Evolutionary conservation across 805 yeast species (phyloP).

Genomic region (Tetrapisispora pingtungensis): DNA sequence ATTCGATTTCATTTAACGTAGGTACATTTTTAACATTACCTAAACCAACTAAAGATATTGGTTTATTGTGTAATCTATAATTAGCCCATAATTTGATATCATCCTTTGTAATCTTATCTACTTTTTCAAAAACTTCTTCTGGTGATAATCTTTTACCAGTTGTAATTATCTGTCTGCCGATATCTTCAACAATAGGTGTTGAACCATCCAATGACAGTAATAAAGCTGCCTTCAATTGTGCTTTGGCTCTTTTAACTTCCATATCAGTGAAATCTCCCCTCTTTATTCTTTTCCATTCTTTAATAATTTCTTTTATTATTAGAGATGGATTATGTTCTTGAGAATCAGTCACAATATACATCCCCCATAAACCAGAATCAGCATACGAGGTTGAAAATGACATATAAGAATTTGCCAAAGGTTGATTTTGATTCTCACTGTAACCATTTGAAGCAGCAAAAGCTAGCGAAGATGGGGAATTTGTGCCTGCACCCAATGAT

Average conservation of each 20-base stretch:
- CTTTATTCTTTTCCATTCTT: constrained; percentile 84
- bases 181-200: constrained; percentile 93
- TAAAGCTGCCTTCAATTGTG: constrained; percentile 88
- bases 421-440: constrained; percentile 25
- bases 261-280: constrained; percentile 66
- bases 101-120: constrained; percentile 63
- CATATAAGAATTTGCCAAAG: constrained; percentile 89
- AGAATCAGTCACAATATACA: constrained; percentile 75
- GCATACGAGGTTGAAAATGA: constrained; percentile 95
- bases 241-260: constrained; percentile 89
- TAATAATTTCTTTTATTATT: constrained; percentile 62
- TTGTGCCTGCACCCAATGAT: constrained; percentile 71
- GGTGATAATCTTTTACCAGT: constrained; percentile 58
- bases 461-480: constrained; percentile 79
- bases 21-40: constrained; percentile 75
- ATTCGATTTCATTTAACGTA: constrained; percentile 49
- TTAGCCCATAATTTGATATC: constrained; percentile 88
- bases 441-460: constrained; percentile 42
- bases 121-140: constrained; percentile 44
- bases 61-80: constrained; percentile 64
- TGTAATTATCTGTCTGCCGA: constrained; percentile 93
- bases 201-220: constrained; percentile 86
- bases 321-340: constrained; percentile 54
- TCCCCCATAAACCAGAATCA: constrained; percentile 97
- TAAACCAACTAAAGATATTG: constrained; percentile 82